Evolutionary conservation across 768 basidiomycete genomes (phyloP).

Genomic region (Tulasnella sp.): DNA sequence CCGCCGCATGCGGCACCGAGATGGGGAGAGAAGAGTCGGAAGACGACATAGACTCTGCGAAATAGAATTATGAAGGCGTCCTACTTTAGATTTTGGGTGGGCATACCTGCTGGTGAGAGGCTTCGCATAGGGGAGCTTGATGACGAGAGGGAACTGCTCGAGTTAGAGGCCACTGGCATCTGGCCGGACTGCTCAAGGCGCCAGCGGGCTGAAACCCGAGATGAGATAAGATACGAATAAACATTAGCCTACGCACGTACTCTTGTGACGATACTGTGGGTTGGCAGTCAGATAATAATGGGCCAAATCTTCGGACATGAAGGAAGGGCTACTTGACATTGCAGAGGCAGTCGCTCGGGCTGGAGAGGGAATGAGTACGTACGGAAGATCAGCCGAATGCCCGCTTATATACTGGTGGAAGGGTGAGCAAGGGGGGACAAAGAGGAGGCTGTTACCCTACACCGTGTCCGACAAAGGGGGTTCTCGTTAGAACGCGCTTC

Average conservation of each 20-base stretch:
- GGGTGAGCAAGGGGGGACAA: constrained; percentile 6
- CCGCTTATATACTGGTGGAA: background rate
- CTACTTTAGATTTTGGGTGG: no score
- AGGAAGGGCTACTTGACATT: background rate
- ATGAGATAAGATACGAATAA: background rate
- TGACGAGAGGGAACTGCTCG: background rate
- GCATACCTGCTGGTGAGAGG: constrained; percentile 2
- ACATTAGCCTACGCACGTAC: background rate
- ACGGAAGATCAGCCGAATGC: background rate
- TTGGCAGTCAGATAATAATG: background rate
- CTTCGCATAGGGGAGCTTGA: background rate
- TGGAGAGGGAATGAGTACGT: background rate
- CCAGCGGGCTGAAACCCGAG: background rate
- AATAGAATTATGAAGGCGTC: background rate
- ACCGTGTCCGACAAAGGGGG: background rate
- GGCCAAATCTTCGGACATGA: background rate
- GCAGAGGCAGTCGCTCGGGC: background rate
- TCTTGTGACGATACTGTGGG: background rate
- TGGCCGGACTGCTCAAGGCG: constrained; percentile 2
- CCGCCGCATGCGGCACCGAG: background rate
- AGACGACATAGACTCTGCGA: background rate
- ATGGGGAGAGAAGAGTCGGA: background rate
- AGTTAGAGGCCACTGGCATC: background rate
- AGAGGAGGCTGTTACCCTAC: background rate
- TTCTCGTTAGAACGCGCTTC: constrained; percentile 2